These are phyloP conservation scores for Phytophthora capsici DNA, from an alignment of 352 stramenopile genomes.

Conservation along the genomic window DNA sequence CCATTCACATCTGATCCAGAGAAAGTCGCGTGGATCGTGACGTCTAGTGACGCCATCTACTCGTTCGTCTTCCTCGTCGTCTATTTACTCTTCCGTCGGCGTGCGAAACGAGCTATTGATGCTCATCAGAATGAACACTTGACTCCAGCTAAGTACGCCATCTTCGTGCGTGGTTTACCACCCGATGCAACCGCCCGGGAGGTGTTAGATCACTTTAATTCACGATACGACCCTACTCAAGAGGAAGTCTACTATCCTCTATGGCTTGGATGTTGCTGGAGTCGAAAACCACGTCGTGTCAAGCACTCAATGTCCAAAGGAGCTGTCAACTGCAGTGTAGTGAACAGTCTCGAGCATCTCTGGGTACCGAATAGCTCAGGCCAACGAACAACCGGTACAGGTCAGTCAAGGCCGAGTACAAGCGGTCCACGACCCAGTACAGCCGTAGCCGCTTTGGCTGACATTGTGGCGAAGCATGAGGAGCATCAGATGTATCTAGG, in stretches of 20 bases:
- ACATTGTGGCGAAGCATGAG: conserved; percentile 11
- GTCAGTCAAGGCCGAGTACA: conserved; percentile 1
- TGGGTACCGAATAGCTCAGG: conserved; percentile 23
- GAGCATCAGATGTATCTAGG: conserved; percentile 65
- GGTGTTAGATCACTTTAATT: conserved; percentile 81
- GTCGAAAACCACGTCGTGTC: conserved; percentile 46
- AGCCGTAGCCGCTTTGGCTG: neutral
- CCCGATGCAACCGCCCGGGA: conserved; percentile 65
- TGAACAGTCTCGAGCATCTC: conserved; percentile 77
- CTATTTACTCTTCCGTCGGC: conserved; percentile 57
- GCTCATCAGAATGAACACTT: conserved; percentile 77
- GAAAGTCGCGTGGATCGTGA: conserved; percentile 81
- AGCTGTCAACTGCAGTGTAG: conserved; percentile 49
- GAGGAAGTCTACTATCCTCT: conserved; percentile 69
- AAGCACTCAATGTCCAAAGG: conserved; percentile 53
- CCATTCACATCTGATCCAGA: conserved; percentile 66
- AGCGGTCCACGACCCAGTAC: neutral
- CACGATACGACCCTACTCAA: conserved; percentile 71
- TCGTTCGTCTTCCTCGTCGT: conserved; percentile 78
- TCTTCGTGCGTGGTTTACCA: conserved; percentile 80
- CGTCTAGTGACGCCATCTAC: conserved; percentile 61
- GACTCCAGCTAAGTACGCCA: conserved; percentile 81
- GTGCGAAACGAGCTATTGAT: conserved; percentile 58
- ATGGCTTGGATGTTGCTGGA: conserved; percentile 74
- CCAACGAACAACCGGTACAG: neutral